Evolutionary conservation across 1,284 basidiomycete species (phyloP), one percentile per base, ranked within the genome.

Genomic region (Cryptococcus depauperatus): DNA sequence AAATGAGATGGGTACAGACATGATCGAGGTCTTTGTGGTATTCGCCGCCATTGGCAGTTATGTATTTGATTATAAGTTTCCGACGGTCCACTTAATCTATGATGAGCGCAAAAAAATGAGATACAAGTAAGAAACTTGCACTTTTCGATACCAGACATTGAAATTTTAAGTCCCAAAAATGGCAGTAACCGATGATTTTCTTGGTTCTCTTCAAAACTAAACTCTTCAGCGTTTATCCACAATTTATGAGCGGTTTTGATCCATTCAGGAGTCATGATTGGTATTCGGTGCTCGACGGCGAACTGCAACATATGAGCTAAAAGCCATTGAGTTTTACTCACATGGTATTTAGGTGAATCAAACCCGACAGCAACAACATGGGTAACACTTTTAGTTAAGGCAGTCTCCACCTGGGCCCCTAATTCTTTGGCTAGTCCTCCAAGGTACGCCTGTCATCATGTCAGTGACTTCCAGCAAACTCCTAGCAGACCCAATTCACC

Each of bases 21-120:
- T 63, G 51, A 43, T 69, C 66, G 16, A 71, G 55, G 41, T 65
- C 64, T 52, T 66, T 68, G 14, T 57, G 58, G 52, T 71, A 71
- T 18, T 51, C 46, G 0, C 67, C 69, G 25, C 69, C 69, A 39
- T 55, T 46, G 4, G 19, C 18, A 27, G 53, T 50, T 45, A 71
- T 64, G n/a, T 51, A 50, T 16, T 53, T 28, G 33, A 68, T 58
- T 18, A 70, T 50, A 35, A 60, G 47, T 42, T 62, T 62, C 11
- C 69, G 61, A 7, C 59, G 52, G 25, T 63, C 62, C 34, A 66
- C 64, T 65, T 33, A 13, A 9, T 5, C 9, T 19, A n/a, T 18
- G 18, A 34, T 35, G 5, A 19, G 23, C 13, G 35, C 13, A 3
- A 5, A 18, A 10, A n/a, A n/a, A 28, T 21, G n/a, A 21, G 18